Conservation (phyloP, 2,329 filamentous ascomycete species). For the Penicillium concentricum region DNA sequence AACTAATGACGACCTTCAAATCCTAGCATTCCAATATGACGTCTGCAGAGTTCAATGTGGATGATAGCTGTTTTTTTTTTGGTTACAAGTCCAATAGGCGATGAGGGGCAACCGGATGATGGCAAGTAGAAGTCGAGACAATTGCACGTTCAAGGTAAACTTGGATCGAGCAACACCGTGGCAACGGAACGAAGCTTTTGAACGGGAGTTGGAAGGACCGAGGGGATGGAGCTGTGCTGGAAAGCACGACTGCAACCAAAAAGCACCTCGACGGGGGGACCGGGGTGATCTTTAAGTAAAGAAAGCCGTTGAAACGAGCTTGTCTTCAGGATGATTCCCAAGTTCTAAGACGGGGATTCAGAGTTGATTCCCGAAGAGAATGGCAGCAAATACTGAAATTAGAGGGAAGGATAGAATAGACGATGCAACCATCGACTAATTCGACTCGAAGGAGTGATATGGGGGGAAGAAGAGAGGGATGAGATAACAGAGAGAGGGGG, state of each 20-base stretch:
- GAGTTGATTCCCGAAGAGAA: constrained; percentile 29
- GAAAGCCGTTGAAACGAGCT: constrained; percentile 14
- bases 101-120: constrained; percentile 7
- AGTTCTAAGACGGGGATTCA: constrained; percentile 9
- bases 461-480: constrained; percentile 35
- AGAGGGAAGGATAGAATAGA: constrained; percentile 29
- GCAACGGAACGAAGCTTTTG: constrained; percentile 19
- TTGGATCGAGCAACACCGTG: constrained; percentile 14
- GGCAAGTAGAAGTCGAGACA: constrained; percentile 11
- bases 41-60: constrained; percentile 25
- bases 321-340: constrained; percentile 12
- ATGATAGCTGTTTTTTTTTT: constrained; percentile 18
- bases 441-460: constrained; percentile 45
- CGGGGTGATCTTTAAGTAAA: constrained; percentile 8
- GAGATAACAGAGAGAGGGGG: constrained; percentile 20
- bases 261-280: constrained; percentile 9
- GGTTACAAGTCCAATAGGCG: constrained; percentile 18
- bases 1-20: constrained; percentile 20
- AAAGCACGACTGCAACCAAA: constrained; percentile 11
- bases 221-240: constrained; percentile 11
- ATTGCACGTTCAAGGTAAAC: constrained; percentile 13
- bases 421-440: constrained; percentile 35
- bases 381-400: constrained; percentile 23
- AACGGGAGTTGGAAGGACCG: constrained; percentile 24
- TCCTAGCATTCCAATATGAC: constrained; percentile 29